A percentile compares a stretch with the other conserved stretches of the same genome.
Conservation (phyloP, 2,329 filamentous ascomycete species). For the Sclerotiophoma versabilis region DNA sequence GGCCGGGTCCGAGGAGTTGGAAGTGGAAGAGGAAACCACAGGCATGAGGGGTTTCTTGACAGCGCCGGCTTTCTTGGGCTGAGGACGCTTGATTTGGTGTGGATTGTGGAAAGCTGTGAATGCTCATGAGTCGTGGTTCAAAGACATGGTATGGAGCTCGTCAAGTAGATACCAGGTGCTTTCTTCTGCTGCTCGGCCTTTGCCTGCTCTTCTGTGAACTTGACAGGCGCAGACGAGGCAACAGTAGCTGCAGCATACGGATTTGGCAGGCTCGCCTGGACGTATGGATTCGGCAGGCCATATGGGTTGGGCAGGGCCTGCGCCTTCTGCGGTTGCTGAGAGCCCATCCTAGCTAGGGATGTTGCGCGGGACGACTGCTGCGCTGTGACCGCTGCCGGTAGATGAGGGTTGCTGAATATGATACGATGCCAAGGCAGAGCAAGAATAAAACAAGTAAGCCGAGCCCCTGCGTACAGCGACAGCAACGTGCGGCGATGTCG, state of each 20-base stretch:
- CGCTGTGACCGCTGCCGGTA: constrained; percentile 5
- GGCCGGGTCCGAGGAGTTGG: constrained; percentile 21
- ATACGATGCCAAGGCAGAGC: not conserved
- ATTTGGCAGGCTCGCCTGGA: constrained; percentile 34
- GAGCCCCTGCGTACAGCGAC: not conserved
- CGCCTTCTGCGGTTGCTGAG: constrained; percentile 34
- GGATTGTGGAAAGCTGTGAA: constrained; percentile 43
- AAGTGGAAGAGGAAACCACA: constrained; percentile 19
- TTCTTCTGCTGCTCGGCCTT: constrained; percentile 43
- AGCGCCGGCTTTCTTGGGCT: constrained; percentile 34
- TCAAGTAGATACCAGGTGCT: constrained; percentile 44
- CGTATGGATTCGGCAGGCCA: constrained; percentile 38
- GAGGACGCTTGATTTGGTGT: constrained; percentile 43
- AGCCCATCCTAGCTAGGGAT: constrained; percentile 31
- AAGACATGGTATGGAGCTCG: constrained; percentile 25
- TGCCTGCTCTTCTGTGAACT: constrained; percentile 39
- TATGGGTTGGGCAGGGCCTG: constrained; percentile 37
- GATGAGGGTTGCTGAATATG: not conserved
- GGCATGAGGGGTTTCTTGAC: constrained; percentile 38
- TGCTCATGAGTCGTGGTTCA: constrained; percentile 39
- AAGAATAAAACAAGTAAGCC: not conserved
- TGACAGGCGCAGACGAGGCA: constrained; percentile 38
- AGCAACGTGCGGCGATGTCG: not conserved
- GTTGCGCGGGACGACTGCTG: constrained; percentile 1
- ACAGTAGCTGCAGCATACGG: constrained; percentile 38